These are phyloP conservation scores for Diutina siamensis DNA, from an alignment of 1,139 yeast genomes.

Conservation along the genomic window DNA sequence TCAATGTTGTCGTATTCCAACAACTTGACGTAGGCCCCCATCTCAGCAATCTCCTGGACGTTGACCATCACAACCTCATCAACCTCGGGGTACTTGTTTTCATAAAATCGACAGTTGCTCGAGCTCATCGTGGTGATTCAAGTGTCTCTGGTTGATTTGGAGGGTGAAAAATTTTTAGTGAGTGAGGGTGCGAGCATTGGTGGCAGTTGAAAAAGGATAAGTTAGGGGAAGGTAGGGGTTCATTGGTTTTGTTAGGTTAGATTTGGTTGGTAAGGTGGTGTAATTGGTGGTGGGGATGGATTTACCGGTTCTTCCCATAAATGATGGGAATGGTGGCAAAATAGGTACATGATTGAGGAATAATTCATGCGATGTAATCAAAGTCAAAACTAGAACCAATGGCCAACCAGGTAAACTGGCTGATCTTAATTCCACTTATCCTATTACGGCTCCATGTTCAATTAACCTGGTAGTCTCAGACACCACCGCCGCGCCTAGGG, in stretches of 20 bases:
- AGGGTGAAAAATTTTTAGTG: neutral
- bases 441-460: too few species aligned
- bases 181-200: neutral
- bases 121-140: constrained; percentile 45
- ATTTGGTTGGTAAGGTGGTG: neutral
- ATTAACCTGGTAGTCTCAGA: too few species aligned
- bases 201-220: neutral
- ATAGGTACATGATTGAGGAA: too few species aligned
- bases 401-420: too few species aligned
- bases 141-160: neutral
- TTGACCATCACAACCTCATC: constrained; percentile 98
- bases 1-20: constrained; percentile 96
- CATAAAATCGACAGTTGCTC: constrained; percentile 91
- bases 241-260: too few species aligned
- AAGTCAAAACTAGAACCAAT: too few species aligned
- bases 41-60: constrained; percentile 95
- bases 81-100: constrained; percentile 96
- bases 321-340: too few species aligned
- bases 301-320: too few species aligned
- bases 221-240: neutral
- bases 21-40: constrained; percentile 95
- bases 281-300: neutral
- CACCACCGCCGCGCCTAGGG: too few species aligned
- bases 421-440: too few species aligned
- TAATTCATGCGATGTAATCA: too few species aligned